Evolutionary conservation across 352 stramenopile genomes (phyloP), one percentile per base, ranked within the genome.

Genomic region (Phytophthora cactorum): DNA sequence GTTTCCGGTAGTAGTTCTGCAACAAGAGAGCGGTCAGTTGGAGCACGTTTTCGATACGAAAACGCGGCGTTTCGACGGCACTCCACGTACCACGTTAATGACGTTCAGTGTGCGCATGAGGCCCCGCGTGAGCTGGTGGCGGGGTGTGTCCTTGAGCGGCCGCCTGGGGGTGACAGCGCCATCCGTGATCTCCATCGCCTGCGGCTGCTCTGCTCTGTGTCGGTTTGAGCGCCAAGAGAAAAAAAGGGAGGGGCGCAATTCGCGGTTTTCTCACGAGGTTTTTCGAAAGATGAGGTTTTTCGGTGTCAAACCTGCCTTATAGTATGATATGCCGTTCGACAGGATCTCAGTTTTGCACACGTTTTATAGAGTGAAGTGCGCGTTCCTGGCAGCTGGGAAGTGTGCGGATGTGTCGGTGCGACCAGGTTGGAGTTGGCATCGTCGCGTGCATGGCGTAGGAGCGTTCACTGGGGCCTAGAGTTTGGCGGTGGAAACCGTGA

Each of bases 91-190:
- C 66, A 75, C 54, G 78, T 99, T 99, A 77, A 99, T 99, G 50
- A 87, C 67, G 74, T 98, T 99, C 78, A 99, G 98, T 14, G 97
- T 99, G 68, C 97, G 83, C 77, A 99, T 97, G 43, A 99, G 87
- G 22, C 88, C 75, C 7, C 96, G 68, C 32, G 92, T 97, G 60
- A 99, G 88, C 82, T 98, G 78, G 44, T 79, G 43, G 50, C 86
- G 62, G 29, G 83, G 85, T 53, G 71, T 74, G 44, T 82, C 63
- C 22, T 71, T 70, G 31, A 76, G 64, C 43, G 58, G 27, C 34
- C 82, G 82, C 63, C 50, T 65, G 59, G 65, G 29, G 45, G 34
- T 47, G 51, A 41, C 54, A 15, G 43, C 45, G 44, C 41, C 61
- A 36, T 66, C 56, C 45, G 45, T 73, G 45, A 54, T 70, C 54